A percentile compares a stretch with the other conserved stretches of the same genome.
phyloP scores from a whole-genome alignment of 345 rosid genomes.

The Salix caprea region DNA sequence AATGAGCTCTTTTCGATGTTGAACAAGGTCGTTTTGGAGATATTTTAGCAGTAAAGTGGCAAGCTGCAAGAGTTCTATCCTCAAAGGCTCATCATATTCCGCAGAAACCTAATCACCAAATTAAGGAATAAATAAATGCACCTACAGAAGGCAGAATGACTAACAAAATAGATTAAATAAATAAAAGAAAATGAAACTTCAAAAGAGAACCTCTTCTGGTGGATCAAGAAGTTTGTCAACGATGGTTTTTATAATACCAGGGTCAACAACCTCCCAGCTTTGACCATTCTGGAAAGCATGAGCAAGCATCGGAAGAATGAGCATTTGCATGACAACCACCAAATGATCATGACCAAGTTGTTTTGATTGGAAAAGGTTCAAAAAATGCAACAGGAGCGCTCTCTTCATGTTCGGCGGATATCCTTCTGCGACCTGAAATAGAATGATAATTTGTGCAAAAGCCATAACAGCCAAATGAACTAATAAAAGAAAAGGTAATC shows the following conservation, averaged over 20 bases:
- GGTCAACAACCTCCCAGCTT: conserved; percentile 95
- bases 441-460: conserved; percentile 4
- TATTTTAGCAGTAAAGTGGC: too few relatives aligned
- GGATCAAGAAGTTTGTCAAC: conserved; percentile 99
- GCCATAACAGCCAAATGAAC: not conserved
- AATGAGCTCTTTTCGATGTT: too few relatives aligned
- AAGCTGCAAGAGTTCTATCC: too few relatives aligned
- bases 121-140: too few relatives aligned
- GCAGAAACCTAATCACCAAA: too few relatives aligned
- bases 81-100: too few relatives aligned
- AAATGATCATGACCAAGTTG: conserved; percentile 91
- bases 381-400: conserved; percentile 78
- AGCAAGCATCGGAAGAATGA: conserved; percentile 96
- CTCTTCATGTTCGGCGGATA: conserved; percentile 79
- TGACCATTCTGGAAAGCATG: conserved; percentile 87
- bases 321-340: conserved; percentile 98
- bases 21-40: too few relatives aligned
- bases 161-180: too few relatives aligned
- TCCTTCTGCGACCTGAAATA: conserved; percentile 86
- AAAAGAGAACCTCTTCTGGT: conserved; percentile 79
- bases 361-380: conserved; percentile 84
- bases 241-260: conserved; percentile 75
- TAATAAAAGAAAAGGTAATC: not conserved
- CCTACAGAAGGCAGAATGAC: too few relatives aligned
- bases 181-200: too few relatives aligned